Conservation (phyloP, 2,329 filamentous ascomycete genomes). For the Lasiodiplodia citricola region DNA sequence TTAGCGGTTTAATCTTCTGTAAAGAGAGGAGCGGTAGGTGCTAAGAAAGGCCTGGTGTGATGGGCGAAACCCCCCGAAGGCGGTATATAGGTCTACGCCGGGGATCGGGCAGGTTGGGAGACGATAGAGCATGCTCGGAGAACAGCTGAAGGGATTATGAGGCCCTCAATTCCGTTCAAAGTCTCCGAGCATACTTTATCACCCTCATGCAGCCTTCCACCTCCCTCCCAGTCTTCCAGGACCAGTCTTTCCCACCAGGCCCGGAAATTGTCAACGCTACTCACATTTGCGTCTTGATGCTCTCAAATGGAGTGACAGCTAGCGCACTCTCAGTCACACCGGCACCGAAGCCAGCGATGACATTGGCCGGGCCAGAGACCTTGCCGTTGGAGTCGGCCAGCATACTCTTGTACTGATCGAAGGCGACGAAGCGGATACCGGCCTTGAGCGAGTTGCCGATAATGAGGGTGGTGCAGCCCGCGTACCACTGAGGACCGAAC, state of each 20-base stretch:
- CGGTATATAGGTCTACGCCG: not conserved
- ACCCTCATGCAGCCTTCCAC: not conserved
- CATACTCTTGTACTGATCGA: constrained; percentile 88
- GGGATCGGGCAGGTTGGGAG: not conserved
- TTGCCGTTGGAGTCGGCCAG: constrained; percentile 85
- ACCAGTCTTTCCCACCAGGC: not conserved
- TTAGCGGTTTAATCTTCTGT: not conserved
- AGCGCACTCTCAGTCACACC: constrained; percentile 92
- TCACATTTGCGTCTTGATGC: constrained; percentile 91
- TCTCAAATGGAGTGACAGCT: constrained; percentile 95
- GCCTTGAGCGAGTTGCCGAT: constrained; percentile 97
- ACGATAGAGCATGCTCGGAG: not conserved
- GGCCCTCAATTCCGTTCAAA: no score
- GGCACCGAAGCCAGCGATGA: constrained; percentile 91
- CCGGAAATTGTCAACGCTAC: constrained; percentile 4
- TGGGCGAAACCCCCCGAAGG: not conserved
- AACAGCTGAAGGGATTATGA: no score
- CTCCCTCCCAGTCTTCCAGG: not conserved
- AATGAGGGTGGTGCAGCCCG: constrained; percentile 94
- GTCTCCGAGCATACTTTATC: not conserved
- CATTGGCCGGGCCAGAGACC: constrained; percentile 86
- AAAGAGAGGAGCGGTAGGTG: not conserved
- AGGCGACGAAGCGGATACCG: constrained; percentile 93
- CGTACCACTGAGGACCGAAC: constrained; percentile 95
- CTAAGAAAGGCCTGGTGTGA: not conserved